Base-by-base conservation (phyloP, 108 stramenopile species). In the Schizochytrium sp. region DNA sequence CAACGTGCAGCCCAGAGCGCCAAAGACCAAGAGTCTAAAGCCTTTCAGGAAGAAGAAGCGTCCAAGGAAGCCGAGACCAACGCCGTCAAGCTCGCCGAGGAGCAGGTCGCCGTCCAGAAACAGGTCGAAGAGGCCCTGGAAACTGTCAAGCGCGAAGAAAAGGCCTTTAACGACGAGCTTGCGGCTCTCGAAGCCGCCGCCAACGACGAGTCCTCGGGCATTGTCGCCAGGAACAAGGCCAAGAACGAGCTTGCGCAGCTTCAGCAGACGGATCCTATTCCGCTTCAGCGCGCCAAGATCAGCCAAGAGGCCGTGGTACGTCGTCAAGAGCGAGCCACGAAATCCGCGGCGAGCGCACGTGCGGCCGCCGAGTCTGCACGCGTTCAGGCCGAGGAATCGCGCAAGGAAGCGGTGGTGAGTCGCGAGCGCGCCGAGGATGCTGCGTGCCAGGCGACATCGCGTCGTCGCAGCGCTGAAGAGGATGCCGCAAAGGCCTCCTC, bases 81-180 rank as follows among this genome's bases (percentile, higher is more conserved):
- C 4, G 76, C 76, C 51, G 51, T 47, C 76, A 12, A 47, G 76
- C 45, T 53, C n/a, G 76, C 76, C n/a, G 76, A 83, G 76, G 76
- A 83, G 76, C 76, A 83, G 76, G 10, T 53, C 48, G 76, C 76
- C 28, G 51, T 83, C 25, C 76, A 83, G 76, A 53, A 25, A 44
- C 87, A 87, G 5, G 87, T 58, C 87, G 87, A 87, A 25, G 87
- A 87, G 29, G 87, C 87, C 23, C 87, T 87, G 57, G 58, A 28
- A 5, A n/a, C 55, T 28, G 28, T 87, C 58, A 28, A 57, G 28
- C 57, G 57, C 29, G 57, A 58, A 10, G 57, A 58, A 58, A 58
- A 87, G 87, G 87, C 23, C 23, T 58, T 87, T 4, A 28, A 57
- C 23, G 87, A 87, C 19, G 58, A 87, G 87, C 18, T 29, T 58